A percentile compares a stretch with the other conserved stretches of the same genome.
These are phyloP conservation scores for Allomyces macrogynus DNA, from an alignment of 192 early-diverging fungal species.

Conservation along the genomic window DNA sequence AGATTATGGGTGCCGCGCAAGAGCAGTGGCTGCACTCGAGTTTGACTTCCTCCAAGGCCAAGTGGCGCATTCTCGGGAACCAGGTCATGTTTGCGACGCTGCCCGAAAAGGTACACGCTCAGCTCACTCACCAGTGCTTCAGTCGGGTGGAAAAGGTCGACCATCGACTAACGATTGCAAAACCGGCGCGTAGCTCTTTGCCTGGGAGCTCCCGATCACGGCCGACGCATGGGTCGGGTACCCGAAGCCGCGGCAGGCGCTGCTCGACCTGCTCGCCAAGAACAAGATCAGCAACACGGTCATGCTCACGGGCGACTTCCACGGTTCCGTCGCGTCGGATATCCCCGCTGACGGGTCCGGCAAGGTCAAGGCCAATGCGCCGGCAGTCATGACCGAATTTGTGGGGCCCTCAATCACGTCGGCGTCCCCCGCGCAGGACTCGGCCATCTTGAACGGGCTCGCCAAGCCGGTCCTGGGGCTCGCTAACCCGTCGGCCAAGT, in stretches of 20 bases:
- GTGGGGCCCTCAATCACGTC: conserved; percentile 12
- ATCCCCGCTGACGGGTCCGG: background rate
- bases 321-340: background rate
- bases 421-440: conserved; percentile 4
- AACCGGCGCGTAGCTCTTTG: too few relatives aligned
- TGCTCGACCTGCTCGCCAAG: conserved; percentile 8
- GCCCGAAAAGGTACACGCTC: background rate
- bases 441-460: conserved; percentile 5
- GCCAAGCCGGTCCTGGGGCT: conserved; percentile 3
- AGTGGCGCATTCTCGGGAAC: conserved; percentile 19
- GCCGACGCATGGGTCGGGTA: conserved; percentile 8
- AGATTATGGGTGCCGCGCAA: conserved; percentile 13
- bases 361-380: conserved; percentile 7
- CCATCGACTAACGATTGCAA: too few relatives aligned
- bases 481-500: conserved; percentile 9
- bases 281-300: conserved; percentile 13
- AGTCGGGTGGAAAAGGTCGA: too few relatives aligned
- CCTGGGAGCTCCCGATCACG: too few relatives aligned
- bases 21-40: conserved; percentile 13
- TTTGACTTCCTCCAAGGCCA: conserved; percentile 7
- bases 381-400: conserved; percentile 15
- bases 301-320: conserved; percentile 2
- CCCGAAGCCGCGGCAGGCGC: conserved; percentile 9
- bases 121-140: too few relatives aligned
- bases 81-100: conserved; percentile 16